Base-by-base conservation (phyloP, 2,329 filamentous ascomycete species). In the Trichophyton mentagrophytes region DNA sequence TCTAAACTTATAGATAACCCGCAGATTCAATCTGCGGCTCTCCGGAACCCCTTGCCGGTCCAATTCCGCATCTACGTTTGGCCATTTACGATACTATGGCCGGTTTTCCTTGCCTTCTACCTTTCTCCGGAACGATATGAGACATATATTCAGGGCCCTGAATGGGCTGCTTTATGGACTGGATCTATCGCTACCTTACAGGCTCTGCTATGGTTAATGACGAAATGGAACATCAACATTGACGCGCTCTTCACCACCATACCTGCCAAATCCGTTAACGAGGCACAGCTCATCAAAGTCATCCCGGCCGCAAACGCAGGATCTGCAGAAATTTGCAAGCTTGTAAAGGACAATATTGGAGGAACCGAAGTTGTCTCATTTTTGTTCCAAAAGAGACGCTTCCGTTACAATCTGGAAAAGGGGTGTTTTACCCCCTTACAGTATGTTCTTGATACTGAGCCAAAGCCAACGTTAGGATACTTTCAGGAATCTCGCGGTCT, bases 111-210 rank as follows among this genome's bases (percentile, higher is more conserved):
- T 66, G 84, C 88, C 72, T 85, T 91, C 74, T 97, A 96, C 73
- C 84, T 95, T 60, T 87, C 85, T 22, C 80, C 85, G 64, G 86
- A 90, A 60, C 85, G 89, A 66, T 99, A 99, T 75, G 87, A 95
- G 66, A 87, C 86, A 71, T 86, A 97, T 78, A 95, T 99, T 65
- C 84, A 88, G 68, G 91, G 87, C n/a, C 85, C 88, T 67, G 93
- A 99, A 80, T 99, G 93, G 92, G 97, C 95, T 0, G 95, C 96
- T 72, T 89, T 99, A 64, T 99, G 89, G 85, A 83, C 87, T 66
- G 92, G 88, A 69, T 82, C 85, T 66, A 96, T 99, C 71, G 80
- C 95, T 72, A 96, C 91, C 9, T 70, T 87, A 61, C 95, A 99
- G 78, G 85, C 89, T 65, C 81, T 99, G 65, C 78, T 90, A 67